A percentile compares a stretch with the other conserved stretches of the same genome.
Conservation (phyloP, 2,329 filamentous ascomycete genomes). For the Fusarium camptoceras region DNA sequence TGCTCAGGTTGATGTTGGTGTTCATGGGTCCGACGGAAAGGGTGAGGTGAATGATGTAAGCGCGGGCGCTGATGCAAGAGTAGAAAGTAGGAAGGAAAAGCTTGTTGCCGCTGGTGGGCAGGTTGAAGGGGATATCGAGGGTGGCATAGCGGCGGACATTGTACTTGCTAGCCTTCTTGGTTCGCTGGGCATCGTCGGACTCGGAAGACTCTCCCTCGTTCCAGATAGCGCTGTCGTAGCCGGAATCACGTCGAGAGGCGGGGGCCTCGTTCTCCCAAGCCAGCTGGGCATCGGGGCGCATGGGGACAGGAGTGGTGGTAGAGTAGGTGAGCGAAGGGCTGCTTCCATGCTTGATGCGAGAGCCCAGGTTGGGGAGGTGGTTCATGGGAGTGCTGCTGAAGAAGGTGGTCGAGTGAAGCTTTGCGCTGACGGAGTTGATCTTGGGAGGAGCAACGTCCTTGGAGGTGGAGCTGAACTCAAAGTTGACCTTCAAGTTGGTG, state of each 20-base stretch:
- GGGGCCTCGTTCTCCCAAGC: slow-evolving; percentile 57
- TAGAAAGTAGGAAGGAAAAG: slow-evolving; percentile 68
- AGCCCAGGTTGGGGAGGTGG: slow-evolving; percentile 63
- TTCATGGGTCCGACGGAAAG: slow-evolving; percentile 58
- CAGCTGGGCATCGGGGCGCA: slow-evolving; percentile 51
- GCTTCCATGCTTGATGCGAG: slow-evolving; percentile 54
- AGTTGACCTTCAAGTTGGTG: slow-evolving; percentile 58
- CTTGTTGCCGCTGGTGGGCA: slow-evolving; percentile 62
- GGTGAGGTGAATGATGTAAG: slow-evolving; percentile 64
- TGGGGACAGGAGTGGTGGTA: slow-evolving; percentile 56
- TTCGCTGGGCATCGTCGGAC: slow-evolving; percentile 40
- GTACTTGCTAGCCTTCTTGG: slow-evolving; percentile 47
- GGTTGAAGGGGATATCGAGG: slow-evolving; percentile 60
- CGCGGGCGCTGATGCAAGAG: slow-evolving; percentile 66
- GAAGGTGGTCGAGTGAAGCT: slow-evolving; percentile 65
- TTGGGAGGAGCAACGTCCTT: slow-evolving; percentile 59
- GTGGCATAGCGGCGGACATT: slow-evolving; percentile 56
- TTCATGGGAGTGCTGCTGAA: slow-evolving; percentile 61
- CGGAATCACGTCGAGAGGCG: slow-evolving; percentile 62
- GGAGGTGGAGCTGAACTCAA: slow-evolving; percentile 61
- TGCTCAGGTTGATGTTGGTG: slow-evolving; percentile 57
- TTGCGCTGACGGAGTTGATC: slow-evolving; percentile 61
- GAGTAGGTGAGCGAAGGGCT: slow-evolving; percentile 62
- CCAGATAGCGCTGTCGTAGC: slow-evolving; percentile 60
- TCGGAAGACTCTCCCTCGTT: slow-evolving; percentile 52